A percentile compares a stretch with the other conserved stretches of the same genome.
These are phyloP conservation scores for Boletus rubescentipes DNA, from an alignment of 768 basidiomycete genomes.

Conservation along the genomic window DNA sequence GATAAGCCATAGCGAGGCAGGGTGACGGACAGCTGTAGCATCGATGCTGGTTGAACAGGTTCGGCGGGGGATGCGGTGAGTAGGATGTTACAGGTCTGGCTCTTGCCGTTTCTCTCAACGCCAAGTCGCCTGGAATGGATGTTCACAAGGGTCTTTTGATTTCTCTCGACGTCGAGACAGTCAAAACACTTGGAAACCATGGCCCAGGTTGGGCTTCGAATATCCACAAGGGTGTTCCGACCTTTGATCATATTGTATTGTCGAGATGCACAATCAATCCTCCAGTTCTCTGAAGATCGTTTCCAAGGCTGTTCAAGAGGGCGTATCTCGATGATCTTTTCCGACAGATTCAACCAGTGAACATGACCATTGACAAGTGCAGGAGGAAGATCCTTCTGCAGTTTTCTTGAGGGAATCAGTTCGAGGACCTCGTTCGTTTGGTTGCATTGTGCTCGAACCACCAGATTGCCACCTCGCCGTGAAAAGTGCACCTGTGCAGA, in stretches of 20 bases:
- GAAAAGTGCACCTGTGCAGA: constrained; percentile 18
- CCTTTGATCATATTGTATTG: too few relatives aligned
- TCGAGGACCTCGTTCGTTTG: constrained; percentile 4
- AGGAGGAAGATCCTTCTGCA: constrained; percentile 22
- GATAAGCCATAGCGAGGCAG: too few relatives aligned
- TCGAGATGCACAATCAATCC: background rate
- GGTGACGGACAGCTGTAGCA: too few relatives aligned
- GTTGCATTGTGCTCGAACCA: constrained; percentile 7
- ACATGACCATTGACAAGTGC: constrained; percentile 4
- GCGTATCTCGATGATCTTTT: constrained; percentile 23
- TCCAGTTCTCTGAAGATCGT: constrained; percentile 20
- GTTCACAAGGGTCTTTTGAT: too few relatives aligned
- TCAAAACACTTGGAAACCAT: background rate
- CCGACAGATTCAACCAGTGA: constrained; percentile 26
- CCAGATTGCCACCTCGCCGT: background rate
- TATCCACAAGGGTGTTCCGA: constrained; percentile 15
- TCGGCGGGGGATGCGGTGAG: too few relatives aligned
- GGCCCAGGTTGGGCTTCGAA: background rate
- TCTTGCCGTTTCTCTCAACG: too few relatives aligned
- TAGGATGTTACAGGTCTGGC: too few relatives aligned
- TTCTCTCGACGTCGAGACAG: too few relatives aligned
- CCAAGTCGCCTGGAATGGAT: too few relatives aligned
- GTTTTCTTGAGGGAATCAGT: constrained; percentile 14
- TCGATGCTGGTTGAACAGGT: too few relatives aligned
- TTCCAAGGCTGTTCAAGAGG: too few relatives aligned